Evolutionary conservation across 2,329 filamentous ascomycete species (phyloP).

Genomic region (Microdochium nivale): DNA sequence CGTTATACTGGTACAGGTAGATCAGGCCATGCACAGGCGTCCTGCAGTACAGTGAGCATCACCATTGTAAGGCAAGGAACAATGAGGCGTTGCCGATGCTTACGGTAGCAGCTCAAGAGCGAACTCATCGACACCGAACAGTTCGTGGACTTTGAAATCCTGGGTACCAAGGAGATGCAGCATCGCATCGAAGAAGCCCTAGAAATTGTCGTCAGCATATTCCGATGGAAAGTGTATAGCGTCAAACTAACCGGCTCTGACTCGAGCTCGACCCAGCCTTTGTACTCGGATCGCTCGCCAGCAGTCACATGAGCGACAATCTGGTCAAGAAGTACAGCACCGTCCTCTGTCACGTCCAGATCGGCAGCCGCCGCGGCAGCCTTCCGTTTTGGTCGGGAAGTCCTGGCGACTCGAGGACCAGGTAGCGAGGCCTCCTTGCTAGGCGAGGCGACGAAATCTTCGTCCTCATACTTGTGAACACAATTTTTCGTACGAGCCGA

Average conservation of each 20-base stretch:
- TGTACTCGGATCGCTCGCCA: slow-evolving; percentile 52
- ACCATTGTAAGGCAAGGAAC: slow-evolving; percentile 1
- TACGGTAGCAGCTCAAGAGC: slow-evolving; percentile 56
- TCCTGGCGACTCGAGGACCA: neutral
- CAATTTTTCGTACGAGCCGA: neutral
- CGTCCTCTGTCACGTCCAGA: slow-evolving; percentile 23
- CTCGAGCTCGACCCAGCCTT: slow-evolving; percentile 76
- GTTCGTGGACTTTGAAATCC: slow-evolving; percentile 66
- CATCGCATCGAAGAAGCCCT: slow-evolving; percentile 83
- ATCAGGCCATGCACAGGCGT: slow-evolving; percentile 78
- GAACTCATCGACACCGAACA: slow-evolving; percentile 63
- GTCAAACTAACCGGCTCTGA: slow-evolving; percentile 65
- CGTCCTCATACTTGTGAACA: neutral
- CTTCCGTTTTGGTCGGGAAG: slow-evolving; percentile 33
- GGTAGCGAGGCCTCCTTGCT: neutral
- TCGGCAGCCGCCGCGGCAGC: slow-evolving; percentile 24
- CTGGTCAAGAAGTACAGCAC: slow-evolving; percentile 27
- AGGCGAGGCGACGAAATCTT: neutral
- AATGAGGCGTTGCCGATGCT: slow-evolving; percentile 9
- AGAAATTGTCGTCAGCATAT: neutral
- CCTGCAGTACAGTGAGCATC: slow-evolving; percentile 31
- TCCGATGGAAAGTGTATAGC: neutral
- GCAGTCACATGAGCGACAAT: slow-evolving; percentile 37
- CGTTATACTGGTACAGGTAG: slow-evolving; percentile 70
- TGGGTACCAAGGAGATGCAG: slow-evolving; percentile 69